Conservation (phyloP, 2,329 filamentous ascomycete genomes). For the Epichloe scottii region DNA sequence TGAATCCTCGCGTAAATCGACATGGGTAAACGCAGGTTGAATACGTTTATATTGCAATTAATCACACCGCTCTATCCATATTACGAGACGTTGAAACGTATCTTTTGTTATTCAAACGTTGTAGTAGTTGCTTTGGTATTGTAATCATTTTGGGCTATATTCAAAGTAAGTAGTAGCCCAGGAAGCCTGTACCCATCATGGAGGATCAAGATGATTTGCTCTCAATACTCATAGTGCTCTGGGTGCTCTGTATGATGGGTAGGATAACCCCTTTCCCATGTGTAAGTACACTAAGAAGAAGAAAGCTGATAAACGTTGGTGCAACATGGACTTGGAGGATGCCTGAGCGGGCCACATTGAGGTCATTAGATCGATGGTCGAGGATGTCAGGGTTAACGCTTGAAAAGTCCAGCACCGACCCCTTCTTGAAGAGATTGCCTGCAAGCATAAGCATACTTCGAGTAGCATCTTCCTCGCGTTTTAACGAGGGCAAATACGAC, state of each 20-base stretch:
- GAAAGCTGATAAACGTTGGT: no score
- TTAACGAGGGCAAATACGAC: background rate
- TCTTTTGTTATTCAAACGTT: background rate
- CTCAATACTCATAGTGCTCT: background rate
- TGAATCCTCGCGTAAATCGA: background rate
- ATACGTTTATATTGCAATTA: background rate
- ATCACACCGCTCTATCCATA: background rate
- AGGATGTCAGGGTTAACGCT: slow-evolving; percentile 23
- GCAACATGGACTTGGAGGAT: no score
- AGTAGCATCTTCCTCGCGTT: background rate
- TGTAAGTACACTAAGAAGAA: no score
- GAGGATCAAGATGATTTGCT: background rate
- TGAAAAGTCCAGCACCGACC: background rate
- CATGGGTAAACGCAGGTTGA: background rate
- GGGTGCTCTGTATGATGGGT: background rate
- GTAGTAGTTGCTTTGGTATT: background rate
- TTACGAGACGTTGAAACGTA: background rate
- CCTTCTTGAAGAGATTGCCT: slow-evolving; percentile 22
- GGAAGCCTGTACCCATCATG: background rate
- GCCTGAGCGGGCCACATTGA: no score
- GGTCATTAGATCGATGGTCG: background rate
- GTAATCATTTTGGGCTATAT: background rate
- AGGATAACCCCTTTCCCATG: background rate
- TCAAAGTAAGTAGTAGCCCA: background rate
- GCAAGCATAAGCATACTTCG: slow-evolving; percentile 17